Evolutionary conservation across 169 alveolate genomes (phyloP), one percentile per base, ranked within the genome.

Genomic region (Eimeria tenella): DNA sequence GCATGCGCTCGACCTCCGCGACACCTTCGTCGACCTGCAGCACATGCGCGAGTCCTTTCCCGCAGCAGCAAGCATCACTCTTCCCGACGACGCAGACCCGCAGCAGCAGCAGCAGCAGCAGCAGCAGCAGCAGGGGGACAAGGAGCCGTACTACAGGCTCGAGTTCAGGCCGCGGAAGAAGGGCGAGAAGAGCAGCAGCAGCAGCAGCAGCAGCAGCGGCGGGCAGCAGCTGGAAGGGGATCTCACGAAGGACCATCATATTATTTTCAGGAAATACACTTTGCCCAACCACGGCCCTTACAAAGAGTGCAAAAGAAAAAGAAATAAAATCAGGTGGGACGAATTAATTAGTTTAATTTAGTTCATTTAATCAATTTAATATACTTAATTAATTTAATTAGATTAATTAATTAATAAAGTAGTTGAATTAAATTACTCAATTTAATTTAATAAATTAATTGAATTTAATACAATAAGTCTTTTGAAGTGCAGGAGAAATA

Each of bases 11-110:
- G 96, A 94, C 55, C 86, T 95, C 68, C 86, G 91, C 1, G 96
- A 95, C 86, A 95, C 96, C 17, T 95, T 95, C 62, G 60, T 95
- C 52, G 95, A 93, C 56, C 55, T 53, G 8, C 25, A 11, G 19
- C 96, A 95, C 84, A 70, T 95, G 74, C 17, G 23, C 17, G 96
- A 94, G 75, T 62, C 96, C 9, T 95, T 95, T 70, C 96, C 96
- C 4, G 71, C 86, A 0, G 93, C 94, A 5, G 90, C 68, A 5
- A 94, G 77, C 62, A 49, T 93, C 81, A 82, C 49, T 17, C 90
- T 90, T 56, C 94, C 94, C 3, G 83, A 68, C 21, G 94, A 93
- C 23, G 55, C 19, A 70, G 65, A 49, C 88, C 62, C 75, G 58
- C 50, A 17, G 58, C 87, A 92, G 42, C 5, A 8, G 5, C 75